phyloP scores from a whole-genome alignment of 805 yeast genomes.

The Kuraishia molischiana region DNA sequence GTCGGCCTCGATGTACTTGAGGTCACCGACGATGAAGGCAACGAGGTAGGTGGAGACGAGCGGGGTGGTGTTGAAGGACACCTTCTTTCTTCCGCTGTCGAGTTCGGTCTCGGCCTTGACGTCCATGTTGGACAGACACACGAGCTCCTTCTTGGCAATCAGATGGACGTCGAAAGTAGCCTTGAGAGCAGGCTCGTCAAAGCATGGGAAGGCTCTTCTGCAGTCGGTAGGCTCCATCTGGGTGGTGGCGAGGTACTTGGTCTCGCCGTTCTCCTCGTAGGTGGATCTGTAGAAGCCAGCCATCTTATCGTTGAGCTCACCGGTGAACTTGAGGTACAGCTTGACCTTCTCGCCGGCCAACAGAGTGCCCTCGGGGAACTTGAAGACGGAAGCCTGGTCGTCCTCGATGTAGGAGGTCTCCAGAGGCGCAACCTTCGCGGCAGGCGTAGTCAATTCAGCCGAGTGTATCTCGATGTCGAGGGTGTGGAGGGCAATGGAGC shows the following conservation, averaged over 20 bases:
- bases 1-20: slow-evolving; percentile 52
- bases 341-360: slow-evolving; percentile 28
- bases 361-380: slow-evolving; percentile 23
- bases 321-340: slow-evolving; percentile 44
- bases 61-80: slow-evolving; percentile 67
- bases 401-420: slow-evolving; percentile 21
- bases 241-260: slow-evolving; percentile 69
- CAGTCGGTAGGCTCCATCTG: slow-evolving; percentile 87
- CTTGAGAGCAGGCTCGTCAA: slow-evolving; percentile 76
- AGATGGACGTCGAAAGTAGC: slow-evolving; percentile 61
- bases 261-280: slow-evolving; percentile 51
- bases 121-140: slow-evolving; percentile 65
- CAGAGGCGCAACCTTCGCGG: slow-evolving; percentile 14
- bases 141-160: slow-evolving; percentile 43
- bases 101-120: slow-evolving; percentile 37
- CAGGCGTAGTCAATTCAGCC: slow-evolving; percentile 24
- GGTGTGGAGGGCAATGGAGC: slow-evolving; percentile 45
- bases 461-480: slow-evolving; percentile 53
- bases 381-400: slow-evolving; percentile 28
- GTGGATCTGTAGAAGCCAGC: slow-evolving; percentile 73
- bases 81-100: slow-evolving; percentile 39
- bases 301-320: slow-evolving; percentile 67
- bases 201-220: slow-evolving; percentile 80
- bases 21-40: slow-evolving; percentile 77
- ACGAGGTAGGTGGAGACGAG: slow-evolving; percentile 78